Percentiles rank a stretch among this genome's conserved stretches.
Evolutionary conservation across 495 filamentous ascomycete species (phyloP).

Genomic region (Penicillium angulare): DNA sequence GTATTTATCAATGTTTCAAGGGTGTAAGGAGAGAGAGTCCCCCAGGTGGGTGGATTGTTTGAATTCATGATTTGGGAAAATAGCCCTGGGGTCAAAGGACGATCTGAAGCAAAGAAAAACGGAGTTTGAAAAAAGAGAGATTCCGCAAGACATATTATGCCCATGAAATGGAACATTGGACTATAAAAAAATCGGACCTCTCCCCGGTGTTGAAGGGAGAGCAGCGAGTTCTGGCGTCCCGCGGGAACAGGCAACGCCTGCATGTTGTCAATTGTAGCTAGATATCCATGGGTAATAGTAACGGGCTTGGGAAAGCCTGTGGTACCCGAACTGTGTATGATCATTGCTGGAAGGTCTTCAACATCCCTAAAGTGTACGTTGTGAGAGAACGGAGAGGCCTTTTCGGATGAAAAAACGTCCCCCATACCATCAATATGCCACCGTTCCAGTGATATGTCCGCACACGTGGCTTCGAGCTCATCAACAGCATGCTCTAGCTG

Average conservation of each 20-base stretch:
- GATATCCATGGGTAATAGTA: constrained; percentile 7
- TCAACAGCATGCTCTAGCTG: not conserved
- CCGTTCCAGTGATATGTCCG: not conserved
- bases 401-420: not conserved
- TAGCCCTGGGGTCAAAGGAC: constrained; percentile 7
- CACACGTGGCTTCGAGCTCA: not conserved
- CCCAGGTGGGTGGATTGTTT: not conserved
- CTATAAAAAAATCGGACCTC: constrained; percentile 3
- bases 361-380: constrained; percentile 27
- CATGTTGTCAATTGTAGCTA: not conserved
- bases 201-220: not conserved
- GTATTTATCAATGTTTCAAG: constrained; percentile 15
- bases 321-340: constrained; percentile 58
- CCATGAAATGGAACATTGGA: constrained; percentile 24
- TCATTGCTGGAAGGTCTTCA: constrained; percentile 31
- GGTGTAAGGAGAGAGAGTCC: constrained; percentile 13
- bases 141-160: constrained; percentile 15
- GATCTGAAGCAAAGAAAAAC: constrained; percentile 1
- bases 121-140: constrained; percentile 5
- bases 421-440: constrained; percentile 2
- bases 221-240: not conserved
- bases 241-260: not conserved
- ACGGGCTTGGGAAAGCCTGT: constrained; percentile 34
- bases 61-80: constrained; percentile 1
- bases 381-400: constrained; percentile 15